Base-by-base conservation (phyloP, 441 rosid genomes). In the Erodium texanum region DNA sequence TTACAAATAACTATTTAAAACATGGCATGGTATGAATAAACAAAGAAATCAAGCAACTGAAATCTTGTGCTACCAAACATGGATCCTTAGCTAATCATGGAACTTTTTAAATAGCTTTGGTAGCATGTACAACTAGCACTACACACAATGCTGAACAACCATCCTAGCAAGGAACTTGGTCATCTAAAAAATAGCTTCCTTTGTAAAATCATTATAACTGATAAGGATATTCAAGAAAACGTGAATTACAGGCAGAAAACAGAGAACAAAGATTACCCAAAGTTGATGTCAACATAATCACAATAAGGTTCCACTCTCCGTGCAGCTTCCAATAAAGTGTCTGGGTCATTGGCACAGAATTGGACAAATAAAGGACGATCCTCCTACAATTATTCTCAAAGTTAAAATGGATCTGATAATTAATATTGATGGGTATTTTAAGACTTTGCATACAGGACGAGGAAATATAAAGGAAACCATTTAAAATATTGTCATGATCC, bases 321-420 rank as follows among this genome's bases (percentile, higher is more conserved):
- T 7, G 97, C 96, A 76, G 99, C 99, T 71, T 85, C 87, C 70
- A 93, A 77, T 11, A 93, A 66, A 3, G 66, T 79, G 67, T 86
- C 89, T 16, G 96, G 99, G 75, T 93, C 95, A 75, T 93, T 93
- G 36, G 90, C 97, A 77, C 99, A 89, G 79, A 93, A 93, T 77
- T 93, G 99, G 68, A 93, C 99, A 75, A 89, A 87, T 64, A 93
- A 79, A 1, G 97, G 99, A 9, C 99, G 90, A 72, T 93, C 99
- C 80, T 89, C 97, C 96, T 93, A 84, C 86, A 77, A 74, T 34
- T 5, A 71, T 71, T 16, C 48, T 62, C 22, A 62, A 62, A 59
- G 11, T 34, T 70, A 12, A n/a, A 45, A 45, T 45, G 16, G 14
- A 45, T 3, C 54, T 45, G 54, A 45, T 45, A 34, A 19, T 43